phyloP scores from a whole-genome alignment of 306 rosid species.

The Corylus americana region DNA sequence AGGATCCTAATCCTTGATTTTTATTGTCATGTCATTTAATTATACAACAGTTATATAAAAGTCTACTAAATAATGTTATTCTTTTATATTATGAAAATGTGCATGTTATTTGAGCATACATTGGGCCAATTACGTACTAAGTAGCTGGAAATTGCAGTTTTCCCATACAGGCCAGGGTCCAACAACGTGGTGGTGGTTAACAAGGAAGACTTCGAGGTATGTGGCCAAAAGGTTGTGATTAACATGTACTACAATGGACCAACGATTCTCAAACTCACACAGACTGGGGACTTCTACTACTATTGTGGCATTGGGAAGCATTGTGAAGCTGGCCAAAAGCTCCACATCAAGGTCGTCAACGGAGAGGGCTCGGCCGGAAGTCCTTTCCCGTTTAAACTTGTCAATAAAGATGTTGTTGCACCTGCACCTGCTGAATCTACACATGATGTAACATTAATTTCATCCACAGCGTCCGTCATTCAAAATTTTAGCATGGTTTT shows the following conservation, averaged over 20 bases:
- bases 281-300: constrained; percentile 55
- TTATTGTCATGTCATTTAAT: too few relatives aligned
- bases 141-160: constrained; percentile 43
- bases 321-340: constrained; percentile 75
- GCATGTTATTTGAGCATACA: too few relatives aligned
- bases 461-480: constrained; percentile 14
- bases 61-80: too few relatives aligned
- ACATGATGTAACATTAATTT: background rate
- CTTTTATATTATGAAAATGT: background rate
- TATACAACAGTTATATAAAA: too few relatives aligned
- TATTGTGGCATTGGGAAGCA: constrained; percentile 62
- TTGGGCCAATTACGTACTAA: background rate
- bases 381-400: constrained; percentile 20
- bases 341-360: constrained; percentile 35
- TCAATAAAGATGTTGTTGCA: too few relatives aligned
- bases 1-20: too few relatives aligned
- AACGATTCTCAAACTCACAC: constrained; percentile 27
- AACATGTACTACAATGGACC: constrained; percentile 50
- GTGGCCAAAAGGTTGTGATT: constrained; percentile 28
- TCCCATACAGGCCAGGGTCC: constrained; percentile 44
- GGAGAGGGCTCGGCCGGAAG: constrained; percentile 35
- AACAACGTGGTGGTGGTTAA: constrained; percentile 45
- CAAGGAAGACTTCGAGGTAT: constrained; percentile 40
- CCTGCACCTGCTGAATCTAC: background rate
- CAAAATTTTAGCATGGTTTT: constrained; percentile 23